Percentiles rank a stretch among this genome's conserved stretches.
Evolutionary conservation across 805 yeast species (phyloP).

Genomic region (Kuraishia capsulata): DNA sequence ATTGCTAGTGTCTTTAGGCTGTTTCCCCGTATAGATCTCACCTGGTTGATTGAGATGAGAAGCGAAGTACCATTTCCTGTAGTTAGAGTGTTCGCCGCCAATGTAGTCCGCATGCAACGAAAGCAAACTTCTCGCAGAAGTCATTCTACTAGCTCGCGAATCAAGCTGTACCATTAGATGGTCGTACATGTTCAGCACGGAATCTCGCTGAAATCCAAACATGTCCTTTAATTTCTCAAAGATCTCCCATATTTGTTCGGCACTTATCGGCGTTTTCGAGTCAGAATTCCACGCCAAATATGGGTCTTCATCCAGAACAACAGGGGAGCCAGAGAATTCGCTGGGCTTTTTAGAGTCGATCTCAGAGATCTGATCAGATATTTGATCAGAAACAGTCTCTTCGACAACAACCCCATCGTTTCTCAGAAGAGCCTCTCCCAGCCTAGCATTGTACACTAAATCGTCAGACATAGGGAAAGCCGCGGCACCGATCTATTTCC

Average conservation of each 20-base stretch:
- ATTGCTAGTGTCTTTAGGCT: too few species aligned
- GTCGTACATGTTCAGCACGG: constrained; percentile 71
- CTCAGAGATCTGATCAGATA: too few species aligned
- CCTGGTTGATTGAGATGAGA: constrained; percentile 45
- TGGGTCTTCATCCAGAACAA: constrained; percentile 20
- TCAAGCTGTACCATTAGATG: constrained; percentile 75
- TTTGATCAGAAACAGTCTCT: too few species aligned
- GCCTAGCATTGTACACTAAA: background rate
- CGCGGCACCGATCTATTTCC: too few species aligned
- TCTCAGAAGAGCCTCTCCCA: background rate
- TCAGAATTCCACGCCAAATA: constrained; percentile 54
- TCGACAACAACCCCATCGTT: too few species aligned
- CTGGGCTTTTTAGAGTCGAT: too few species aligned
- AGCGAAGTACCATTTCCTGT: constrained; percentile 87
- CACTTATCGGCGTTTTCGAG: constrained; percentile 64
- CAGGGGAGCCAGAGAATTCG: too few species aligned
- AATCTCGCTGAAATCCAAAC: constrained; percentile 83
- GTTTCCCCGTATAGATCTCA: constrained; percentile 31
- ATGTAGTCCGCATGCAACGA: constrained; percentile 85
- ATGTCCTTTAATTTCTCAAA: constrained; percentile 48
- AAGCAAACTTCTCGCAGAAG: constrained; percentile 60
- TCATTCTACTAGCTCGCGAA: constrained; percentile 76
- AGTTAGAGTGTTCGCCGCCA: constrained; percentile 85
- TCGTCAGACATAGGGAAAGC: too few species aligned
- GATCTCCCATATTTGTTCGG: constrained; percentile 50